Conservation (phyloP, 164 flowering plant genomes). For the Chloranthus sessilifolius region DNA sequence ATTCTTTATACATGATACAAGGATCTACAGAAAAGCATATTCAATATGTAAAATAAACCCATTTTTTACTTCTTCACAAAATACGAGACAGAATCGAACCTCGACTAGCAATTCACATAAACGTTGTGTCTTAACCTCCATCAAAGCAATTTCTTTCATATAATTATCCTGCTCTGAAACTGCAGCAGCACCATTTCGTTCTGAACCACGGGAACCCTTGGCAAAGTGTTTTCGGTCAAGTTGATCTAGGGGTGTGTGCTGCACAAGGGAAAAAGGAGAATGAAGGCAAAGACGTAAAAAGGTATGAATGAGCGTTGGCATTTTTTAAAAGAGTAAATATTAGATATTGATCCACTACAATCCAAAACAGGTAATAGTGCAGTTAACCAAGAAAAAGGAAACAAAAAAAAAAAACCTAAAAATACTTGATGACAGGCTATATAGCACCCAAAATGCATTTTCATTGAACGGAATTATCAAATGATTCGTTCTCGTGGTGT, state of each 20-base stretch:
- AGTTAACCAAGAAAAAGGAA: too few relatives aligned
- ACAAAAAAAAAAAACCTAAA: too few relatives aligned
- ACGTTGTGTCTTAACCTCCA: conserved; percentile 73
- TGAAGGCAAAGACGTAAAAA: not conserved
- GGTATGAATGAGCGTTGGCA: not conserved
- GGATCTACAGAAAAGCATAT: too few relatives aligned
- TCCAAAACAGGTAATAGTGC: too few relatives aligned
- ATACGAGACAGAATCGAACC: conserved; percentile 31
- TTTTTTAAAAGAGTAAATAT: not conserved
- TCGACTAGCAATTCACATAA: conserved; percentile 75
- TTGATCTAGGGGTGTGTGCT: conserved; percentile 83
- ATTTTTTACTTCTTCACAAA: too few relatives aligned
- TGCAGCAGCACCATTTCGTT: conserved; percentile 41
- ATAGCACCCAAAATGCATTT: too few relatives aligned
- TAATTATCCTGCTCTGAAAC: conserved; percentile 36
- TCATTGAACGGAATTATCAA: too few relatives aligned
- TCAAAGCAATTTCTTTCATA: conserved; percentile 63
- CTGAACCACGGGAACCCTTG: conserved; percentile 48
- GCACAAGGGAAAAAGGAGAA: conserved; percentile 20
- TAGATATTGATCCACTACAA: too few relatives aligned
- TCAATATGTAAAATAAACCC: too few relatives aligned
- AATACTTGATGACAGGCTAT: too few relatives aligned
- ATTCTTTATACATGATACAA: not conserved
- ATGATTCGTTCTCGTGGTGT: too few relatives aligned
- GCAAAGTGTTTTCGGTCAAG: conserved; percentile 92